phyloP scores from a whole-genome alignment of 208 protist genomes.

The Novymonas esmeraldas region DNA sequence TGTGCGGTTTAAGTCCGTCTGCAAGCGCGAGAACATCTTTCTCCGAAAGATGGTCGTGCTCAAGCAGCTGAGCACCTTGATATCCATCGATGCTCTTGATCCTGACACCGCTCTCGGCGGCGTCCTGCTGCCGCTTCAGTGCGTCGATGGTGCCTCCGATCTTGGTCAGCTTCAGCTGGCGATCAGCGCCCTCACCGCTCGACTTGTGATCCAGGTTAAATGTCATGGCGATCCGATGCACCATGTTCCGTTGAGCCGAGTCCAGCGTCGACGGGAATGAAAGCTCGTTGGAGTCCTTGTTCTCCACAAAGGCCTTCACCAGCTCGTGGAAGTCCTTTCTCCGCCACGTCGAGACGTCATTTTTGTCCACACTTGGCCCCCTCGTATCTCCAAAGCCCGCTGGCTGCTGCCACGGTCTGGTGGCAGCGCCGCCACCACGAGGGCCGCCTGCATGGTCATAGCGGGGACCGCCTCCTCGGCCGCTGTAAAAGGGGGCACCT shows the following conservation, averaged over 20 bases:
- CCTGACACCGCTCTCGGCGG: conserved; percentile 40
- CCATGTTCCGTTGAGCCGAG: conserved; percentile 52
- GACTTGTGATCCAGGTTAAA: conserved; percentile 82
- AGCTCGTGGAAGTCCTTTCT: conserved; percentile 77
- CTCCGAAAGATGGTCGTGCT: conserved; percentile 39
- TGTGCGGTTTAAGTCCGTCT: conserved; percentile 33
- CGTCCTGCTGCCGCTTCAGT: conserved; percentile 36
- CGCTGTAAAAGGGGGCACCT: neutral
- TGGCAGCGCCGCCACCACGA: neutral
- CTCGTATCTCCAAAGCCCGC: neutral
- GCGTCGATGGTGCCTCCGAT: conserved; percentile 33
- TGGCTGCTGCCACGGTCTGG: neutral
- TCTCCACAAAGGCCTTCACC: conserved; percentile 76
- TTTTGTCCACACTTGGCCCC: conserved; percentile 23
- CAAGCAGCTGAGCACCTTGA: conserved; percentile 76
- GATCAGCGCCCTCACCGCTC: conserved; percentile 39
- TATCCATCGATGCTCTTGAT: conserved; percentile 77
- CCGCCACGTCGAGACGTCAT: conserved; percentile 65
- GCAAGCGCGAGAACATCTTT: conserved; percentile 34
- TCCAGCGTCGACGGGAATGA: conserved; percentile 71
- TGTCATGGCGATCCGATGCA: conserved; percentile 71
- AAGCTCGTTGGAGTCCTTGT: conserved; percentile 58
- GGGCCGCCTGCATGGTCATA: neutral
- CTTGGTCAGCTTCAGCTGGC: conserved; percentile 71
- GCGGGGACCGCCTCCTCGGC: neutral